Base-by-base conservation (phyloP, 1,284 basidiomycete genomes). In the Ustilago nuda region DNA sequence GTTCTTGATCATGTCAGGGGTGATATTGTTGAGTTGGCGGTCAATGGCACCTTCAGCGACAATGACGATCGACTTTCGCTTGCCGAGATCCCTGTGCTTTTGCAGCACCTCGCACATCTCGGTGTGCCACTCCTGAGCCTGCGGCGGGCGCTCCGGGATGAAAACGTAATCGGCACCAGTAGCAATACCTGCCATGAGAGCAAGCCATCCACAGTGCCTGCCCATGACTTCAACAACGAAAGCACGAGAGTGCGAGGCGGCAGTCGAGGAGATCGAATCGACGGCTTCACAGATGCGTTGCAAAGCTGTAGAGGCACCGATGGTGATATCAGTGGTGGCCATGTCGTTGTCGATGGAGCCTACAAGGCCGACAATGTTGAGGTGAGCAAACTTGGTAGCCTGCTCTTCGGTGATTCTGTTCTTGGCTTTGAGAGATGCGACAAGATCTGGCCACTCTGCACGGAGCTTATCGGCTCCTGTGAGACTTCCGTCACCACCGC, bases 161-260 rank as follows among this genome's bases (percentile, higher is more conserved):
- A 98, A 98, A 77, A 98, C 91, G 85, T 95, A 98, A 85, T 99
- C 96, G 53, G 95, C 96, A 23, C 96, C 97, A 33, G 92, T 92
- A 89, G 93, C 93, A 53, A 98, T 92, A 75, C 93, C 95, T 8
- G 95, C 95, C 86, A 95, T 90, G 45, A 98, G 88, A 1, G 96
- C 95, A 32, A 99, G 89, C 97, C 95, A 99, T 39, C 97, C 97
- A 85, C 97, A 99, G 85, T 98, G 94, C 56, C 96, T 89, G 32
- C 97, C 97, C 97, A 99, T 99, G 72, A 99, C 96, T 86, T 99
- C 97, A 37, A 99, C 90, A 55, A 99, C 96, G 87, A 99, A 99
- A 0, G 97, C 97, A 76, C 97, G 91, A 15, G 94, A 97, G 87
- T 99, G 96, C 59, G 94, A 96, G 65, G 91, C 91, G 12, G 96